These are phyloP conservation scores for Mediolabrus comicus DNA, from an alignment of 108 stramenopile species.

Conservation along the genomic window DNA sequence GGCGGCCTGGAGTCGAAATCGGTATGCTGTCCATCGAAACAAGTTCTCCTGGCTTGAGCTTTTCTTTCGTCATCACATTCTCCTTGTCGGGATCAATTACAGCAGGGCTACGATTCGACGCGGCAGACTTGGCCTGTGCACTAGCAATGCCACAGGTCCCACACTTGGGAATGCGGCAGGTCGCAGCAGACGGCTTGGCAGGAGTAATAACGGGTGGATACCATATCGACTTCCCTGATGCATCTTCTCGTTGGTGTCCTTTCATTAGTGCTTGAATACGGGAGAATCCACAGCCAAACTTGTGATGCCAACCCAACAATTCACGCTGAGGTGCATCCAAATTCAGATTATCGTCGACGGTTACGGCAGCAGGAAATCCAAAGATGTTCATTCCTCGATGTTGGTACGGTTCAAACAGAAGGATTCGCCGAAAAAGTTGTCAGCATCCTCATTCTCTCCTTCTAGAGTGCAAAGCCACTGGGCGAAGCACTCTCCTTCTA, in stretches of 20 bases:
- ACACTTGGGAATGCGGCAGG: neutral
- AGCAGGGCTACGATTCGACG: neutral
- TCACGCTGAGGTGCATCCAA: neutral
- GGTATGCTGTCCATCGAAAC: conserved; percentile 48
- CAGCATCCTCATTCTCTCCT: neutral
- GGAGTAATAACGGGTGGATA: neutral
- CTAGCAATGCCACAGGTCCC: neutral
- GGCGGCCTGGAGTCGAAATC: conserved; percentile 26
- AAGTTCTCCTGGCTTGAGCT: conserved; percentile 17
- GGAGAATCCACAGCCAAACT: neutral
- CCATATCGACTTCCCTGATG: too few relatives aligned
- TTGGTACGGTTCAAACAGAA: too few relatives aligned
- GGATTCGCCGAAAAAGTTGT: neutral
- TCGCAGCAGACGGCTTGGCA: neutral
- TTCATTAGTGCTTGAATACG: neutral
- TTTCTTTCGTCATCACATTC: neutral
- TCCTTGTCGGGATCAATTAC: neutral
- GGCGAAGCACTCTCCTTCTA: neutral
- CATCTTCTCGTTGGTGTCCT: neutral
- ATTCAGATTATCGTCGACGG: neutral
- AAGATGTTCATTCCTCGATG: too few relatives aligned
- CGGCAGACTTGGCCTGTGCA: neutral
- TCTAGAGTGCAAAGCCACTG: neutral
- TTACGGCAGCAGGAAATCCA: neutral
- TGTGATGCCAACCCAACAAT: neutral